phyloP scores from a whole-genome alignment of 805 yeast genomes.

The Candida taoyuanica region DNA sequence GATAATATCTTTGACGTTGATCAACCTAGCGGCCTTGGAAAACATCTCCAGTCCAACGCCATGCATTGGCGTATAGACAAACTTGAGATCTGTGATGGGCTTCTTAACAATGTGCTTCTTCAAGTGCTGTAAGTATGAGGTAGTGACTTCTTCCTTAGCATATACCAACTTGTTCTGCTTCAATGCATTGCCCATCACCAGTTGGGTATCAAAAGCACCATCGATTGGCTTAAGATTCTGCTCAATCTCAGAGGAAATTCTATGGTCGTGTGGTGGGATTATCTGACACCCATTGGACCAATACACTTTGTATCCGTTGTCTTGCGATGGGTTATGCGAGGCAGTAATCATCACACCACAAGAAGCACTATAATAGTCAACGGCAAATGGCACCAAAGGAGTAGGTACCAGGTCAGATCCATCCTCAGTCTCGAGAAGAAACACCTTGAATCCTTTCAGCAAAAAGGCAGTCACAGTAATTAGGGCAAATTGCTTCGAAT shows the following conservation, averaged over 20 bases:
- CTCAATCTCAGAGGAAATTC: slow-evolving; percentile 62
- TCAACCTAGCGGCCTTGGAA: slow-evolving; percentile 33
- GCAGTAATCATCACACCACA: slow-evolving; percentile 95
- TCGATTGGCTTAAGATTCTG: slow-evolving; percentile 58
- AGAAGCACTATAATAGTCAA: slow-evolving; percentile 55
- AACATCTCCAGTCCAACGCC: slow-evolving; percentile 82
- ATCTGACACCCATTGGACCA: slow-evolving; percentile 94
- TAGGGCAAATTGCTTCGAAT: slow-evolving; percentile 75
- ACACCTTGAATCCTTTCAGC: slow-evolving; percentile 62
- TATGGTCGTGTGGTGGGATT: slow-evolving; percentile 82
- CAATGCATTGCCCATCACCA: slow-evolving; percentile 33
- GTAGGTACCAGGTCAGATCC: slow-evolving; percentile 54
- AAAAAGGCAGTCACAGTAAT: slow-evolving; percentile 74
- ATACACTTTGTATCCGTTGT: slow-evolving; percentile 93
- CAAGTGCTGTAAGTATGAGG: slow-evolving; percentile 37
- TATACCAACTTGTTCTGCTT: slow-evolving; percentile 31
- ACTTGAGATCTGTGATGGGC: slow-evolving; percentile 32
- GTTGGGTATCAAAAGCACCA: slow-evolving; percentile 49
- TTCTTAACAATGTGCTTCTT: slow-evolving; percentile 31
- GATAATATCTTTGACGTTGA: slow-evolving; percentile 32
- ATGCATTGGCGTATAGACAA: slow-evolving; percentile 92
- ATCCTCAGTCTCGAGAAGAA: slow-evolving; percentile 42
- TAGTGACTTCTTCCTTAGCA: slow-evolving; percentile 39
- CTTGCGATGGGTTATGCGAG: slow-evolving; percentile 78
- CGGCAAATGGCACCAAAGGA: slow-evolving; percentile 88